Evolutionary conservation across 805 yeast species (phyloP).

Genomic region (Ogataea haglerorum): DNA sequence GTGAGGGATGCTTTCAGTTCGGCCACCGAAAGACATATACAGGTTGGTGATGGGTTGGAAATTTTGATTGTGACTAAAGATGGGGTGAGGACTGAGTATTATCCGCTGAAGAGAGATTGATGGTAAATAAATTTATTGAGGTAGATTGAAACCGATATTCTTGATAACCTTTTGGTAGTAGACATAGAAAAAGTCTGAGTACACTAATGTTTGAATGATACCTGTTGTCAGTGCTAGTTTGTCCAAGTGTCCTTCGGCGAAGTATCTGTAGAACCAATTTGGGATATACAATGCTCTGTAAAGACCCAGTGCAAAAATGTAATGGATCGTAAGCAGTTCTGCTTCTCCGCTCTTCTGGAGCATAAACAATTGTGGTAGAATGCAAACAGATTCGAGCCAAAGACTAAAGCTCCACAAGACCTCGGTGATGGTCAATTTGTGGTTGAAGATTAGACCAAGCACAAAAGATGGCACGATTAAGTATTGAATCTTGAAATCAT

Average conservation of each 20-base stretch:
- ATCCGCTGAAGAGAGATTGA: constrained; percentile 84
- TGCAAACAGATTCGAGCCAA: constrained; percentile 92
- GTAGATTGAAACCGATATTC: constrained; percentile 69
- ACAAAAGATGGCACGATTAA: constrained; percentile 61
- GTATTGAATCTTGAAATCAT: constrained; percentile 70
- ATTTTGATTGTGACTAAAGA: constrained; percentile 88
- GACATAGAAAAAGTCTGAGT: constrained; percentile 93
- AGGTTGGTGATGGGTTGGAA: constrained; percentile 96
- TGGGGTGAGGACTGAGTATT: constrained; percentile 81
- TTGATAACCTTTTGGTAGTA: constrained; percentile 80
- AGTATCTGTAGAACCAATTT: constrained; percentile 90
- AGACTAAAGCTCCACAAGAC: constrained; percentile 82
- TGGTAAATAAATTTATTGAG: constrained; percentile 20
- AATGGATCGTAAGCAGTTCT: constrained; percentile 82
- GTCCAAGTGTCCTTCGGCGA: constrained; percentile 61
- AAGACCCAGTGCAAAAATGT: constrained; percentile 87
- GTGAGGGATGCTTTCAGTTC: constrained; percentile 94
- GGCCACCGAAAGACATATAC: constrained; percentile 97
- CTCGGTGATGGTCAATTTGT: constrained; percentile 59
- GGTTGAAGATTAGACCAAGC: constrained; percentile 58
- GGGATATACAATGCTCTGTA: constrained; percentile 90
- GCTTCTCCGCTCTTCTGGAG: constrained; percentile 88
- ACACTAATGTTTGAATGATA: constrained; percentile 76
- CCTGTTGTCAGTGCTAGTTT: constrained; percentile 75
- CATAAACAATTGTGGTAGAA: constrained; percentile 88